phyloP scores from a whole-genome alignment of 1,139 yeast species.

The Scheffersomyces quercinus region DNA sequence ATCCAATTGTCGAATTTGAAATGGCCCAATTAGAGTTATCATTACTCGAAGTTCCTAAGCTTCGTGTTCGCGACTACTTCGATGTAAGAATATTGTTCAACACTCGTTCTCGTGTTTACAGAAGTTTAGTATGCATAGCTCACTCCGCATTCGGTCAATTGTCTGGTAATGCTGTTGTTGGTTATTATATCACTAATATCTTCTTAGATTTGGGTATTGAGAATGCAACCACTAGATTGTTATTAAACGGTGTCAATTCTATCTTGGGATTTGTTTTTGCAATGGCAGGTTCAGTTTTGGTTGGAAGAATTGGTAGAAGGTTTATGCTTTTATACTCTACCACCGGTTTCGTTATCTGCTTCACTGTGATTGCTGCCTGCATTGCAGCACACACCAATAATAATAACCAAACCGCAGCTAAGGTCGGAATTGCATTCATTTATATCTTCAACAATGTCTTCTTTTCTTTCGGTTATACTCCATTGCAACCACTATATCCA shows the following conservation, averaged over 20 bases:
- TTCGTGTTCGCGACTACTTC: conserved; percentile 5
- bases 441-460: conserved; percentile 17
- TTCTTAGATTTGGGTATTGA: conserved; percentile 18
- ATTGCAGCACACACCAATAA: conserved; percentile 11
- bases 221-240: conserved; percentile 15
- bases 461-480: conserved; percentile 20
- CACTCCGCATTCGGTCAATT: conserved; percentile 16
- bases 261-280: conserved; percentile 16
- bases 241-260: conserved; percentile 18
- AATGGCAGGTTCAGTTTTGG: conserved; percentile 15
- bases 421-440: conserved; percentile 18
- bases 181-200: conserved; percentile 20
- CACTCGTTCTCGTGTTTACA: conserved; percentile 1
- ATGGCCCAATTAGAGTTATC: conserved; percentile 16
- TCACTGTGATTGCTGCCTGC: conserved; percentile 16
- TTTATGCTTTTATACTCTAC: conserved; percentile 20
- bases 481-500: conserved; percentile 22
- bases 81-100: conserved; percentile 9
- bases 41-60: not conserved
- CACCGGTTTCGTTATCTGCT: conserved; percentile 14
- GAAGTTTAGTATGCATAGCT: conserved; percentile 6
- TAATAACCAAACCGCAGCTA: conserved; percentile 13
- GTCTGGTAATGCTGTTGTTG: conserved; percentile 19
- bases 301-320: conserved; percentile 11
- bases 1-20: conserved; percentile 18